Evolutionary conservation across 768 basidiomycete species (phyloP), one percentile per base, ranked within the genome.

Genomic region (Filobasidium floriforme): DNA sequence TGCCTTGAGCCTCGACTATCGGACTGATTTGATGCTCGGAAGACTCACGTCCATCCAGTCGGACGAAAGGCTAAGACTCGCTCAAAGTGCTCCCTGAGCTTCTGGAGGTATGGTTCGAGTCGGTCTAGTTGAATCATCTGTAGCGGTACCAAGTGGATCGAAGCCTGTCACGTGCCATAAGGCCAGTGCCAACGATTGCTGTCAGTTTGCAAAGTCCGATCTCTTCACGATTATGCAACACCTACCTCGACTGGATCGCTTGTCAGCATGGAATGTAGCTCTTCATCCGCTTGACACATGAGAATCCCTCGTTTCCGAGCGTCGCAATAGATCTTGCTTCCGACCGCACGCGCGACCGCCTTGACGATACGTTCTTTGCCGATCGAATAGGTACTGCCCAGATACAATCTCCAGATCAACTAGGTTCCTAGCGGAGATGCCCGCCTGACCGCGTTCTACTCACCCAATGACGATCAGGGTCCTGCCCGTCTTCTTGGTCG

Each of bases 301-400:
- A 98, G 80, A 54, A 96, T 88, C 12, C 85, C 86, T 19, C 85
- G 82, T 78, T 98, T 98, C 63, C 88, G 85, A 0, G 85, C 72
- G 72, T 97, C 92, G 77, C 92, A 94, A 74, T 90, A 98, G 1
- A 99, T 84, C 76, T 89, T 93, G 24, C 87, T 85, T 52, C 83
- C 79, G 15, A 99, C 79, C 0, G 89, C 88, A 66, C 85, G 83
- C 0, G 96, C 96, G 28, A 98, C 86, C 0, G 89, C 92, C 84
- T 97, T 96, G 46, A 96, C 92, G 46, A 98, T 89, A 26, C 96
- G 86, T 77, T 99, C 96, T 77, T 99, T 99, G 46, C 96, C 96
- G 59, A 98, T 91, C 0, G 90, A 90, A 79, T 99, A 99, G 0
- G 96, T 97, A 11, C 92, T 76, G 62, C 32, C 32, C 32, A 72